Conservation (phyloP, 2,329 filamentous ascomycete species). For the Talaromyces sp. region DNA sequence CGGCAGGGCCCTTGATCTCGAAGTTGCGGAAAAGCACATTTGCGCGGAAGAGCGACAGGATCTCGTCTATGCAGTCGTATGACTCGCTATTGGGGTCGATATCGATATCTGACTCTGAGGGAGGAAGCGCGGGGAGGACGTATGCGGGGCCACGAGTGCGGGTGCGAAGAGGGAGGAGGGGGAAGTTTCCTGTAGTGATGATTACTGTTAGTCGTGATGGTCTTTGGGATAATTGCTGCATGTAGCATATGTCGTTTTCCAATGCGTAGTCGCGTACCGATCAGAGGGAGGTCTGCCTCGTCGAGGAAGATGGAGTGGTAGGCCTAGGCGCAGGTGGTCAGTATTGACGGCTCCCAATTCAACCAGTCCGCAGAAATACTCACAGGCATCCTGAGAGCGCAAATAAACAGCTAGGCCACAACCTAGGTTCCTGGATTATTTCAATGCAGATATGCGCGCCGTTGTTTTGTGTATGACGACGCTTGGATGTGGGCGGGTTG, state of each 20-base stretch:
- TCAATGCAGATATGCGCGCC: not conserved
- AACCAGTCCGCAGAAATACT: slow-evolving; percentile 11
- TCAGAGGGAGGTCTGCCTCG: slow-evolving; percentile 63
- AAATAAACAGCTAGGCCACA: not conserved
- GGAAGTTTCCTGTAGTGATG: slow-evolving; percentile 69
- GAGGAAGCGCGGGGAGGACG: slow-evolving; percentile 62
- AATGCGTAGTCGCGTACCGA: slow-evolving; percentile 40
- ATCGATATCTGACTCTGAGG: slow-evolving; percentile 46
- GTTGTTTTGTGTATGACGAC: slow-evolving; percentile 6
- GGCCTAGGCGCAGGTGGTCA: slow-evolving; percentile 51
- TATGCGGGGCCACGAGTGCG: slow-evolving; percentile 93
- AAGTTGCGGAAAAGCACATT: slow-evolving; percentile 99
- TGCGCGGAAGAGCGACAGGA: slow-evolving; percentile 85
- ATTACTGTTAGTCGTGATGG: not conserved
- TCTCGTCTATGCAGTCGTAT: slow-evolving; percentile 95
- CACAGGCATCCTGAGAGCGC: slow-evolving; percentile 42
- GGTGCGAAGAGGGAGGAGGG: slow-evolving; percentile 87
- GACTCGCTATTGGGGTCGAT: slow-evolving; percentile 80
- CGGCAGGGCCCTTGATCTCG: slow-evolving; percentile 93
- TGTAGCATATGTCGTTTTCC: not conserved
- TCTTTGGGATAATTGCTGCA: not conserved
- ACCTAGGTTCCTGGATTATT: not conserved
- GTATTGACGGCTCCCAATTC: not conserved
- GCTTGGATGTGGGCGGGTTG: slow-evolving; percentile 14
- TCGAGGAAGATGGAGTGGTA: slow-evolving; percentile 96